Base-by-base conservation (phyloP, 192 early-diverging fungal species). In the Obelidium mucronatum region DNA sequence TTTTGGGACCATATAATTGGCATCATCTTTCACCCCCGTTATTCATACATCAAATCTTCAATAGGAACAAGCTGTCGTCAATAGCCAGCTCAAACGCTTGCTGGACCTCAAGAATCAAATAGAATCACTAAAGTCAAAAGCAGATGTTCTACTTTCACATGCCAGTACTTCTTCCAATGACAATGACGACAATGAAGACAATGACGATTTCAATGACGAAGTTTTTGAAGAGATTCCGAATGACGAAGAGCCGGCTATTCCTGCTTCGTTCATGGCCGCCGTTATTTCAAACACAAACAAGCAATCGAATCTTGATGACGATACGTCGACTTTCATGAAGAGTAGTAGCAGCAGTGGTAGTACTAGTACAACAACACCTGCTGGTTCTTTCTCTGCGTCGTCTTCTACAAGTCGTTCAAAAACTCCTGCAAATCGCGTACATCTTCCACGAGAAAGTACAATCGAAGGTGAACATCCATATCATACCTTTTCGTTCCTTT, bases 141-240 rank as follows among this genome's bases (percentile, higher is more conserved):
- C 69, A 6, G 26, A 31, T 40, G 30, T 58, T 58, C 69, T 72
- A 22, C 11, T 72, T 28, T 17, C 52, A 28, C 54, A 54, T n/a
- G 51, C 69, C 17, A 22, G 19, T 36, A 8, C 28, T 48, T 6
- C 22, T 19, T 24, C 6, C 30, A 44, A 22, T 33, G 11, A n/a
- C 4, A 26, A 51, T 13, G 44, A 68, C 34, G 66, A 34, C 28
- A 37, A 58, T 8, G 28, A 37, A 17, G 33, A n/a, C 34, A 51
- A 69, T 52, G 67, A 69, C 33, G 67, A 69, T 17, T 53, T 69
- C 22, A 51, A 44, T 6, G 69, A 72, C 17, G 69, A 72, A 72
- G 36, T 58, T 6, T 72, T 72, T 39, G 69, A 72, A 59, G 69
- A 72, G 39, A 36, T 72, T 19, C 30, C 55, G 39, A 54, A 58